Base-by-base conservation (phyloP, 1,284 basidiomycete species). In the Ceratobasidium sp. region DNA sequence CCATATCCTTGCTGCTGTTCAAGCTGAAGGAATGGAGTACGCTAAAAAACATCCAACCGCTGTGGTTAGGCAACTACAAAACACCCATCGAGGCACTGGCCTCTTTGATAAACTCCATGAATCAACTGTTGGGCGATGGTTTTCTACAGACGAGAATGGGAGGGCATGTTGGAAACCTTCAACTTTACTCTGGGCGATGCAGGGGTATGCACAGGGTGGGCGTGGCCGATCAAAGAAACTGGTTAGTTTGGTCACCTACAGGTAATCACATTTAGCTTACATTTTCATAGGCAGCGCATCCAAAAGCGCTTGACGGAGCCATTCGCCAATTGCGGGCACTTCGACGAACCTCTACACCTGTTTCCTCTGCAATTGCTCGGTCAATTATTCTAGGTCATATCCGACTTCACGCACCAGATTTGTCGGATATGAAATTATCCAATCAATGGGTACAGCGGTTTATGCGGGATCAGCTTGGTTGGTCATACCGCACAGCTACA, bases 401-500 rank as follows among this genome's bases (percentile, higher is more conserved):
- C 9, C 29, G 22, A 24, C 5, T 56, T 6, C 54, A 56, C 7
- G 7, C 54, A 22, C 54, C 54, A 15, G 4, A 56, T 22, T 6
- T 56, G 27, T 8, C 19, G 2, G 54, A 29, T 7, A 50, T 50
- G 45, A 15, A 8, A 33, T 3, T 65, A 9, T 50, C 63, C 19
- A 47, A 65, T 47, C 24, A 24, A 17, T 65, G 45, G 63, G 9
- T 65, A 2, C 63, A 65, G 5, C 5, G 17, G 19, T 51, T 65
- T 29, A 27, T 65, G 45, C 22, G 31, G 8, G 5, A 51, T n/a
- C 63, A 65, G 33, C 47, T 65, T 2, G 63, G 48, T 15, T 65
- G 63, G 63, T 65, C 45, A 3, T 65, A 29, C n/a, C 45, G 22
- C 5, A 51, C 63, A 19, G 45, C 63, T 51, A 65, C 63, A 17